Conservation (phyloP, 306 rosid genomes). For the Casuarina equisetifolia region DNA sequence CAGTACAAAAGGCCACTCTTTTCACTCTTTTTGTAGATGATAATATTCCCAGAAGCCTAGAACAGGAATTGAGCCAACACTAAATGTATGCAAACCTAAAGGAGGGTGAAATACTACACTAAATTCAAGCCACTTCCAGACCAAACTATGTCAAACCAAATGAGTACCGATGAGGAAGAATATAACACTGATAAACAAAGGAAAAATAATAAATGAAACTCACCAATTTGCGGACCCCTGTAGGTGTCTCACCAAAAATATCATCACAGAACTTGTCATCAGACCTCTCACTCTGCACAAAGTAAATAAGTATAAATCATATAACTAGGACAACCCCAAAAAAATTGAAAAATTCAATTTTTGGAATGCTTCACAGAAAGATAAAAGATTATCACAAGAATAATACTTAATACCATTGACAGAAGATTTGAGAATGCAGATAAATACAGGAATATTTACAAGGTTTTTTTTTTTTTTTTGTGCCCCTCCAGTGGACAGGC, state of each 20-base stretch:
- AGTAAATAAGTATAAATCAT: conserved; percentile 25
- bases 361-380: neutral
- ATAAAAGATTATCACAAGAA: neutral
- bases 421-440: neutral
- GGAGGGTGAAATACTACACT: neutral
- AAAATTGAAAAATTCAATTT: conserved; percentile 2
- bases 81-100: neutral
- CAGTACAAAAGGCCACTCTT: neutral
- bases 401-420: neutral
- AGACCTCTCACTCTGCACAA: conserved; percentile 80
- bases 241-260: conserved; percentile 99
- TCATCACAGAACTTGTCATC: conserved; percentile 78
- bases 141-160: neutral
- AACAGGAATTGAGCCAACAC: neutral
- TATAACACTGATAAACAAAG: neutral
- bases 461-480: neutral
- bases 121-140: neutral
- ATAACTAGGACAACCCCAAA: neutral
- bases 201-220: conserved; percentile 26
- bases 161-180: neutral
- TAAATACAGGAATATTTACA: neutral
- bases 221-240: conserved; percentile 80
- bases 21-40: neutral
- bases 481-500: neutral
- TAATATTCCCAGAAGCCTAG: neutral